These are phyloP conservation scores for Leccinum fuscescens DNA, from an alignment of 1,284 basidiomycete genomes.

Conservation along the genomic window DNA sequence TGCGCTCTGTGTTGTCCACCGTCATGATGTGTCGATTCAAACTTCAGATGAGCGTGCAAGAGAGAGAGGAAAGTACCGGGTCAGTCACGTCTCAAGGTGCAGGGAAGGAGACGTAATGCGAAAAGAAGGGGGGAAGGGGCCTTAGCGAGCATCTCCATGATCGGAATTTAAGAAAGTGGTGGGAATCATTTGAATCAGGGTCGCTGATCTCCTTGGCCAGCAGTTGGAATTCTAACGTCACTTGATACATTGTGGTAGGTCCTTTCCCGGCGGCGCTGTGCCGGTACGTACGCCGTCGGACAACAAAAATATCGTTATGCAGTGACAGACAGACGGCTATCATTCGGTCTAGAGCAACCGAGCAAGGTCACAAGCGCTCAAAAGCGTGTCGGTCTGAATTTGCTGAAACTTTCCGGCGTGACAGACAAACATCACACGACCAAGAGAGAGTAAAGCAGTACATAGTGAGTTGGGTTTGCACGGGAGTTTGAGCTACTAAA, in stretches of 20 bases:
- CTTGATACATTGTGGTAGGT: neutral
- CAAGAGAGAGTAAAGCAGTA: neutral
- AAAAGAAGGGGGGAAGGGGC: neutral
- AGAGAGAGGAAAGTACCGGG: neutral
- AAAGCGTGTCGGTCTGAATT: neutral
- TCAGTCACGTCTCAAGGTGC: neutral
- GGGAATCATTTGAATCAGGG: neutral
- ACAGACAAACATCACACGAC: neutral
- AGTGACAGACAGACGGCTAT: no score
- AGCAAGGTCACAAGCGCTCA: neutral
- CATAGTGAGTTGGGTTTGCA: neutral
- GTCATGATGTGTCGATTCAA: neutral
- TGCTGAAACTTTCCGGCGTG: neutral
- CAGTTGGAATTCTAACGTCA: neutral
- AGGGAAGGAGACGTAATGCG: neutral
- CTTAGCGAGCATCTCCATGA: neutral
- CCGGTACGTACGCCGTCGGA: no score
- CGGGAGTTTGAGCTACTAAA: neutral
- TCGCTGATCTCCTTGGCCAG: neutral
- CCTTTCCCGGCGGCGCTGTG: no score
- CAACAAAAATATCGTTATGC: no score
- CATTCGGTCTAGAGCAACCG: neutral
- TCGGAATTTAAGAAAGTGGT: neutral
- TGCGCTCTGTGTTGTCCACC: constrained; percentile 2
- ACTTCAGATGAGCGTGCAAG: neutral